Percentiles rank a stretch among this genome's conserved stretches.
These are phyloP conservation scores for Immersiporthe knoxdaviesiana DNA, from an alignment of 2,329 filamentous ascomycete genomes.

Conservation along the genomic window DNA sequence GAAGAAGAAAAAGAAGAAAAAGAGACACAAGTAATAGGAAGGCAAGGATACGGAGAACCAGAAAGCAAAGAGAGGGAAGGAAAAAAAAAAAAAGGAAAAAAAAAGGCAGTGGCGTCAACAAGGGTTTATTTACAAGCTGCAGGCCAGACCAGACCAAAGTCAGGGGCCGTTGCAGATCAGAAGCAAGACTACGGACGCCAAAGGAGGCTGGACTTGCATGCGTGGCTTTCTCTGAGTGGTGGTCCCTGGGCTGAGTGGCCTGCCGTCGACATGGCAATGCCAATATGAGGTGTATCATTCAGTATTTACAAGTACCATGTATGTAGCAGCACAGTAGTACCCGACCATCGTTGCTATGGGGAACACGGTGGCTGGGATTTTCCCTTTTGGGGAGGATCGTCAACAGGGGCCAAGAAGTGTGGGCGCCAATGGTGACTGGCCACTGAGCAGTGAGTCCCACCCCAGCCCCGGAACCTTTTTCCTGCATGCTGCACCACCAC, in stretches of 20 bases:
- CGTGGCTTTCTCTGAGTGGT: slow-evolving; percentile 25
- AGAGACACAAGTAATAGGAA: neutral
- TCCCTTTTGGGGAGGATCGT: slow-evolving; percentile 33
- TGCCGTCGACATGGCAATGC: neutral
- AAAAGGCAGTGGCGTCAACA: slow-evolving; percentile 7
- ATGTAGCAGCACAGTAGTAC: no score
- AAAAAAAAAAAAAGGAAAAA: neutral
- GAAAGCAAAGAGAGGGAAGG: neutral
- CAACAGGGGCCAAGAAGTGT: neutral
- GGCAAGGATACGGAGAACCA: slow-evolving; percentile 5
- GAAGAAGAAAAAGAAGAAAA: neutral
- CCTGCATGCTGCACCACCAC: neutral
- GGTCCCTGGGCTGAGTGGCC: neutral
- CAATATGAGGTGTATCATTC: neutral
- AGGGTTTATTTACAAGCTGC: neutral
- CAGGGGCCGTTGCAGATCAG: slow-evolving; percentile 3
- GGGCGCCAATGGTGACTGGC: neutral
- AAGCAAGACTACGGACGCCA: slow-evolving; percentile 11
- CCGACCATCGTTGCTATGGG: slow-evolving; percentile 22
- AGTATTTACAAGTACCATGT: no score
- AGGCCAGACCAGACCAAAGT: no score
- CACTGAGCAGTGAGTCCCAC: slow-evolving; percentile 6
- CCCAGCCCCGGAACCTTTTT: slow-evolving; percentile 1
- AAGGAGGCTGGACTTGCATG: slow-evolving; percentile 21
- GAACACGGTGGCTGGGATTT: slow-evolving; percentile 29